Percentiles rank a stretch among this genome's conserved stretches.
Conservation (phyloP, 768 basidiomycete genomes). For the Auricularia heimuer region DNA sequence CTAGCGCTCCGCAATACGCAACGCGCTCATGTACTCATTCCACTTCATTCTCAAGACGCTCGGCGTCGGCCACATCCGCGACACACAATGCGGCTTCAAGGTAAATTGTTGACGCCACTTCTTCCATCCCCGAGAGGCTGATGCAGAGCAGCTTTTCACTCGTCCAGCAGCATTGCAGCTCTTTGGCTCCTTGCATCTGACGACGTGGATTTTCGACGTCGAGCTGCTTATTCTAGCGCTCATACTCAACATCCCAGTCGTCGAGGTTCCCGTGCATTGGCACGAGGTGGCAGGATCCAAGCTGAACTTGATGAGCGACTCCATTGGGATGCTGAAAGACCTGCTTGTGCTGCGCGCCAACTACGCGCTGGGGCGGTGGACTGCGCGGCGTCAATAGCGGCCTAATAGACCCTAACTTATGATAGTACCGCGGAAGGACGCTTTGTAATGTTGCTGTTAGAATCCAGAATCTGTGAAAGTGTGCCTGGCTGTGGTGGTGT, state of each 20-base stretch:
- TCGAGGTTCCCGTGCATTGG: conserved; percentile 86
- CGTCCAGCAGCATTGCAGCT: conserved; percentile 70
- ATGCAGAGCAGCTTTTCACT: conserved; percentile 50
- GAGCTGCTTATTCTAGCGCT: conserved; percentile 83
- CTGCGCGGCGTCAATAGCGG: neutral
- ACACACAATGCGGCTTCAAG: conserved; percentile 98
- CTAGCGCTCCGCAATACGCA: conserved; percentile 81
- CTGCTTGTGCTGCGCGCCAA: conserved; percentile 77
- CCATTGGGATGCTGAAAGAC: conserved; percentile 83
- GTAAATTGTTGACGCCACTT: conserved; percentile 10
- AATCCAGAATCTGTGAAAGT: no score
- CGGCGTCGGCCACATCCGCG: conserved; percentile 82
- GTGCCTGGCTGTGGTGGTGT: no score
- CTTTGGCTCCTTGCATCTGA: conserved; percentile 79
- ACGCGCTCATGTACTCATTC: conserved; percentile 88
- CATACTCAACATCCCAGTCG: conserved; percentile 64
- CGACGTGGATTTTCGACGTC: conserved; percentile 95
- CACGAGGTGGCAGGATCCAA: conserved; percentile 92
- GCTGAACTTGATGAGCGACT: conserved; percentile 74
- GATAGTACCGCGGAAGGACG: neutral
- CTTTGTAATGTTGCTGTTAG: neutral
- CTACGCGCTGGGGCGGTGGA: conserved; percentile 72
- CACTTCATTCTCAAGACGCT: conserved; percentile 83
- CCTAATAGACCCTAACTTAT: neutral
- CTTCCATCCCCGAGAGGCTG: neutral